phyloP scores from a whole-genome alignment of 2,329 filamentous ascomycete species.

The Diaporthe longicolla region DNA sequence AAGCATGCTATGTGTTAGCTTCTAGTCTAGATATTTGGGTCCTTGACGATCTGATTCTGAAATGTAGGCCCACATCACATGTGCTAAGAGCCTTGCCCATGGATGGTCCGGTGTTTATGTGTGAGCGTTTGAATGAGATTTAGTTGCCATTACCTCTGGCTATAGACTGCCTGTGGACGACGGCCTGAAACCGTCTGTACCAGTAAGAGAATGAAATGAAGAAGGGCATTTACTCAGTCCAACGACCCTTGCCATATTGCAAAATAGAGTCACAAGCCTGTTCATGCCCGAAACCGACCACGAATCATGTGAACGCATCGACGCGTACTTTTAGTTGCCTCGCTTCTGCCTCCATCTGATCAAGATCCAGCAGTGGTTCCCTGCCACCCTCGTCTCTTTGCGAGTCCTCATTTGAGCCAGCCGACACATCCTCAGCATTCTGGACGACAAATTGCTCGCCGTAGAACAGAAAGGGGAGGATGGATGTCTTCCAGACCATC shows the following conservation, averaged over 20 bases:
- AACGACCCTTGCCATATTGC: too few species aligned
- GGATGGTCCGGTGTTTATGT: too few species aligned
- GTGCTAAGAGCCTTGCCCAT: neutral
- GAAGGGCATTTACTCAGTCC: too few species aligned
- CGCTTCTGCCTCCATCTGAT: constrained; percentile 2
- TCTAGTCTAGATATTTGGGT: neutral
- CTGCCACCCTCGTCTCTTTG: neutral
- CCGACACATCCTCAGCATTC: neutral
- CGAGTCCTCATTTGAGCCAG: neutral
- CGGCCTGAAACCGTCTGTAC: too few species aligned
- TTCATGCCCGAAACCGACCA: fast-evolving
- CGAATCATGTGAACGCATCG: neutral
- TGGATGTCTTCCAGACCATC: neutral
- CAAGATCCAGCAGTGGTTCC: neutral
- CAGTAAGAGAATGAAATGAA: neutral
- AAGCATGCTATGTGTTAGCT: neutral
- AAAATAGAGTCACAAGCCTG: too few species aligned
- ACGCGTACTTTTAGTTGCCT: neutral
- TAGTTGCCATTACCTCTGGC: too few species aligned
- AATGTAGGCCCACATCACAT: neutral
- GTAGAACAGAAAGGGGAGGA: neutral
- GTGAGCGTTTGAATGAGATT: too few species aligned
- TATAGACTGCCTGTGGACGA: too few species aligned
- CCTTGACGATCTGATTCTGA: neutral
- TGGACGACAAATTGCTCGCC: neutral